Evolutionary conservation across 2,329 filamentous ascomycete species (phyloP).

Genomic region (Cordyceps cateniannulata): DNA sequence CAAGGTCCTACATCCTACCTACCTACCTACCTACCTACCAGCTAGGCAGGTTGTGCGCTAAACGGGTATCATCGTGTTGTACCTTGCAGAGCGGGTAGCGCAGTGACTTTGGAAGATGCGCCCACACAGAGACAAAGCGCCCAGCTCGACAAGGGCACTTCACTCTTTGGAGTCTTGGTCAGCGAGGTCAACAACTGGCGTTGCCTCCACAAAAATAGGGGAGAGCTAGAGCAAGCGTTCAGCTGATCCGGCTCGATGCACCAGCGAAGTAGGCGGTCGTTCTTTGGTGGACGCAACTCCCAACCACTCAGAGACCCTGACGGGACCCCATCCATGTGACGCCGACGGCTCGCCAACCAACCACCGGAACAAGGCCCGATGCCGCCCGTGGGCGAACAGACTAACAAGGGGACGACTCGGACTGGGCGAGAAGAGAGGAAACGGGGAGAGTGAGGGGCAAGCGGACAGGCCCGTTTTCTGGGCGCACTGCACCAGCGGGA

Average conservation of each 20-base stretch:
- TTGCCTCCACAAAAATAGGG: constrained; percentile 10
- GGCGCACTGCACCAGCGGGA: background rate
- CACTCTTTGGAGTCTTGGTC: background rate
- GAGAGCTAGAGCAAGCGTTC: constrained; percentile 1
- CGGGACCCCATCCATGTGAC: constrained; percentile 1
- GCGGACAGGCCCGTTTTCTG: constrained; percentile 1
- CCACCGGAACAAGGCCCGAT: constrained; percentile 13
- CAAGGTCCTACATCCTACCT: too few relatives aligned
- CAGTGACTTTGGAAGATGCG: background rate
- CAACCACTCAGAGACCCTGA: background rate
- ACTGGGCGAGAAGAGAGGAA: background rate
- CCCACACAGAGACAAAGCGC: background rate
- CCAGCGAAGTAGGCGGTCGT: background rate
- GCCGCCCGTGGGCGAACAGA: background rate
- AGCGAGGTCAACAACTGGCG: too few relatives aligned
- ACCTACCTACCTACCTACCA: too few relatives aligned
- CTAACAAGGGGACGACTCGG: background rate
- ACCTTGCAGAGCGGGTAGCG: constrained; percentile 11
- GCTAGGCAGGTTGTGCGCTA: background rate
- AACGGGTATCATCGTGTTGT: constrained; percentile 4
- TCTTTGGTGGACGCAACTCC: background rate
- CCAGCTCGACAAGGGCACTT: constrained; percentile 8
- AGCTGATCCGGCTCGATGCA: constrained; percentile 11
- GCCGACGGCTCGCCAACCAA: constrained; percentile 12
- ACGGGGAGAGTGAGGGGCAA: background rate